Base-by-base conservation (phyloP, 176 grass and related monocot genomes). In the Rhynchospora pubera region DNA sequence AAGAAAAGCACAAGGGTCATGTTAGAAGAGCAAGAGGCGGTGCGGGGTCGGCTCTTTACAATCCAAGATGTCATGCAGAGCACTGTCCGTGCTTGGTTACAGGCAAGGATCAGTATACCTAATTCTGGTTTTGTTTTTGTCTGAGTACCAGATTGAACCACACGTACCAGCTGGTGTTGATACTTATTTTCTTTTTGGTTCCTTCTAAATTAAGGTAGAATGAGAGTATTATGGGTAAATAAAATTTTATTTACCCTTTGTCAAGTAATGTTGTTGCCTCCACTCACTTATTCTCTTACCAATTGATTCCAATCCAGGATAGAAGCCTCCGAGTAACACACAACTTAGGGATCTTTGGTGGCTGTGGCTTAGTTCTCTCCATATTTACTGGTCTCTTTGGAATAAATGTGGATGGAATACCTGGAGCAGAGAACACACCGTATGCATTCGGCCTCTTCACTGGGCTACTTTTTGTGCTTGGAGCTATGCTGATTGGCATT, bases 11-110 rank as follows among this genome's bases (percentile, higher is more conserved):
- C 92, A 77, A 90, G 96, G 62, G 62, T 88, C 10, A 99, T 95
- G 92, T 87, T 95, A 83, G 86, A 95, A 84, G 96, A 99, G 79
- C 96, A 99, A 86, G 96, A 99, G 88, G 96, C 92, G 73, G 96
- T 95, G 28, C 90, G 96, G 42, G 96, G 89, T 18, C 93, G 96
- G 18, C 85, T 99, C 79, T 99, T 99, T 83, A 99, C 96, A 52
- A 91, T 99, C 82, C 96, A 99, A 74, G 96, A 99, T 88, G 96
- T 99, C 79, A 99, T 99, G 87, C 96, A 99, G 87, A 99, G 89
- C 70, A 95, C 96, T 71, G 96, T 99, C 28, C 93, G 96, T 68
- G 96, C 92, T 63, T 99, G 96, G 93, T 86, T 99, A 82, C 96
- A 99, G 87, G 96, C 91, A 89, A 13, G 16, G 13, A 81, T 65